Evolutionary conservation across 73 alveolate species (phyloP), one percentile per base, ranked within the genome.

Genomic region (Effrenium voratum): DNA sequence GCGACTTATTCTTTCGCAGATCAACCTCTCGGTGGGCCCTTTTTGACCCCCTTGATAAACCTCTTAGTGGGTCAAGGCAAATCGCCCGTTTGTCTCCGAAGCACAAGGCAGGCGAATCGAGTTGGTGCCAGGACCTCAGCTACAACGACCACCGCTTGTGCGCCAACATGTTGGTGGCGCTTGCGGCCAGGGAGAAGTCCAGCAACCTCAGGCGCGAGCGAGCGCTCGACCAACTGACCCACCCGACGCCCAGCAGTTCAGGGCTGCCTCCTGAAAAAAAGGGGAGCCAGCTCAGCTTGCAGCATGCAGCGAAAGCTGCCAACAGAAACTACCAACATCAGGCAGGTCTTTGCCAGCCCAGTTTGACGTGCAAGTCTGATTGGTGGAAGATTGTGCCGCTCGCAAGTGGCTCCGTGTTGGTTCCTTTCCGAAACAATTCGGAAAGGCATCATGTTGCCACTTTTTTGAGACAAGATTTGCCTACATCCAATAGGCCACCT

Each of bases 131-230:
- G 95, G 95, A 87, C 32, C 95, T 87, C 57, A 60, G 84, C 47
- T 75, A 41, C 95, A 68, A 87, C 32, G 95, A 87, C 68, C 95
- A 87, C 43, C 95, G 75, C 47, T 22, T 87, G 36, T 52, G 73
- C 28, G 72, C 79, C 38, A 87, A 87, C 55, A 87, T 87, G 95
- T 49, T 87, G 66, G 95, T 87, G 43, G 73, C 83, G 12, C 68
- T 87, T 47, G 95, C 95, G 5, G 95, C 95, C 13, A 19, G 95
- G n/a, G 95, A 87, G 68, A 87, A 87, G 95, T 63, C 79, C 49
- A 72, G 95, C 95, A 87, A 87, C 95, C 38, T 87, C 95, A 87
- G 94, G 94, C 75, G 50, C 10, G 34, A 10, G 40, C 45, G 28
- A 72, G 6, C 45, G 47, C 5, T 16, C 5, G 28, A 5, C 49